These are phyloP conservation scores for Paramecium primaurelia DNA, from an alignment of 73 alveolate species.

Conservation along the genomic window DNA sequence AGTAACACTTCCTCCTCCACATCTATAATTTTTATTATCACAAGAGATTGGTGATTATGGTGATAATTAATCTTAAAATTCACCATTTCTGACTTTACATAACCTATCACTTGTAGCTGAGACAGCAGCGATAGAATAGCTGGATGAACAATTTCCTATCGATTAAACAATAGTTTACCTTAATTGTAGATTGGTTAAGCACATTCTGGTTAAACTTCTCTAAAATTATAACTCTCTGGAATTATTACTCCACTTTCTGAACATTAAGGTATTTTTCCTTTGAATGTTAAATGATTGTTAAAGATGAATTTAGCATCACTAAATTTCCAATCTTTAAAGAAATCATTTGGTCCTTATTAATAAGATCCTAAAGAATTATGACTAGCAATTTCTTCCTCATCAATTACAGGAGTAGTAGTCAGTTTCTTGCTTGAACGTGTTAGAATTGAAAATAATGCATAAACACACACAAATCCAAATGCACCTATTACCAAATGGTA, in stretches of 20 bases:
- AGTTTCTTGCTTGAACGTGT: background rate
- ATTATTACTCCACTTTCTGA: conserved; percentile 66
- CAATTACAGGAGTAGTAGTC: background rate
- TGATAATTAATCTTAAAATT: conserved; percentile 61
- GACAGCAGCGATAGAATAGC: conserved; percentile 73
- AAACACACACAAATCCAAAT: background rate
- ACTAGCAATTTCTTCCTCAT: background rate
- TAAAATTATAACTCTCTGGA: conserved; percentile 71
- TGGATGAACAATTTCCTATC: conserved; percentile 68
- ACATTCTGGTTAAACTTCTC: conserved; percentile 68
- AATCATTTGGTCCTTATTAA: conserved; percentile 65
- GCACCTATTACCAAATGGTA: conserved; percentile 32
- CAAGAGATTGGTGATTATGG: conserved; percentile 73
- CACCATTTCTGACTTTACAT: conserved; percentile 65
- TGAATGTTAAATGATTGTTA: conserved; percentile 69
- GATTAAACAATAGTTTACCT: conserved; percentile 3
- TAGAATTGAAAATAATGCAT: background rate
- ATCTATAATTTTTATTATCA: conserved; percentile 68
- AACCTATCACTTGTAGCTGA: conserved; percentile 71
- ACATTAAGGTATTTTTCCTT: conserved; percentile 57
- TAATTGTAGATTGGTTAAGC: conserved; percentile 59
- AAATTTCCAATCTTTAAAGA: conserved; percentile 73
- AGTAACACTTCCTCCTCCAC: conserved; percentile 78
- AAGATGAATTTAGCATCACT: conserved; percentile 69
- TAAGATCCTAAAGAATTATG: conserved; percentile 29